These are phyloP conservation scores for Phytophthora pluvialis DNA, from an alignment of 352 stramenopile genomes.

Conservation along the genomic window DNA sequence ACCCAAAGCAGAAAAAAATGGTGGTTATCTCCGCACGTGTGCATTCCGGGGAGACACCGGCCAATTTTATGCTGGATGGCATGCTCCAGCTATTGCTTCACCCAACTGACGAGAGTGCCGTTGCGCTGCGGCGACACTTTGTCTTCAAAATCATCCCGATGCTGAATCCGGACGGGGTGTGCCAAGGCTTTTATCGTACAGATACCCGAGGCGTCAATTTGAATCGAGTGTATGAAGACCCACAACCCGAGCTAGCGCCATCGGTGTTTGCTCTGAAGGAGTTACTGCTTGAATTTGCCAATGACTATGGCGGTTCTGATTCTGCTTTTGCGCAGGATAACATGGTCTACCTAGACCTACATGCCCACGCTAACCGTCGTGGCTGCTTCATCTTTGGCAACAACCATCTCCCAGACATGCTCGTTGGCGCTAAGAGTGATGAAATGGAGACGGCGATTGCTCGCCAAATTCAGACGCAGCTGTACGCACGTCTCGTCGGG, in stretches of 20 bases:
- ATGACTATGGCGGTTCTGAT: constrained; percentile 39
- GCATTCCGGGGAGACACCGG: constrained; percentile 85
- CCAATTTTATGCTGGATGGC: constrained; percentile 91
- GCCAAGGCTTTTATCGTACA: constrained; percentile 86
- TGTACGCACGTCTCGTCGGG: constrained; percentile 74
- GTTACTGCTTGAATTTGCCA: constrained; percentile 43
- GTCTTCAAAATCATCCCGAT: constrained; percentile 93
- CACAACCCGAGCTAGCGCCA: constrained; percentile 51
- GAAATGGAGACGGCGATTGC: constrained; percentile 13
- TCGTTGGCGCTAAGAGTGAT: constrained; percentile 16
- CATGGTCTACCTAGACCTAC: constrained; percentile 90
- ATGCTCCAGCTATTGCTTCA: constrained; percentile 87
- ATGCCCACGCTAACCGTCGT: constrained; percentile 89
- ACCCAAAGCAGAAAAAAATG: constrained; percentile 45
- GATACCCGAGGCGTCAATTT: constrained; percentile 89
- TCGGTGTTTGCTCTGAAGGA: constrained; percentile 75
- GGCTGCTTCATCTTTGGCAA: constrained; percentile 94
- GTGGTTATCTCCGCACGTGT: constrained; percentile 86
- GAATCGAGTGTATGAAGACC: constrained; percentile 88
- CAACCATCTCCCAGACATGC: constrained; percentile 45
- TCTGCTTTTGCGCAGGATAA: constrained; percentile 27
- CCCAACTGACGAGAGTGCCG: constrained; percentile 50
- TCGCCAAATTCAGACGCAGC: constrained; percentile 84
- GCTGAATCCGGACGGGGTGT: constrained; percentile 93
- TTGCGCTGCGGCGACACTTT: constrained; percentile 78